A percentile compares a stretch with the other conserved stretches of the same genome.
Conservation (phyloP, 2,329 filamentous ascomycete genomes). For the Zelopaecilomyces penicillatus region DNA sequence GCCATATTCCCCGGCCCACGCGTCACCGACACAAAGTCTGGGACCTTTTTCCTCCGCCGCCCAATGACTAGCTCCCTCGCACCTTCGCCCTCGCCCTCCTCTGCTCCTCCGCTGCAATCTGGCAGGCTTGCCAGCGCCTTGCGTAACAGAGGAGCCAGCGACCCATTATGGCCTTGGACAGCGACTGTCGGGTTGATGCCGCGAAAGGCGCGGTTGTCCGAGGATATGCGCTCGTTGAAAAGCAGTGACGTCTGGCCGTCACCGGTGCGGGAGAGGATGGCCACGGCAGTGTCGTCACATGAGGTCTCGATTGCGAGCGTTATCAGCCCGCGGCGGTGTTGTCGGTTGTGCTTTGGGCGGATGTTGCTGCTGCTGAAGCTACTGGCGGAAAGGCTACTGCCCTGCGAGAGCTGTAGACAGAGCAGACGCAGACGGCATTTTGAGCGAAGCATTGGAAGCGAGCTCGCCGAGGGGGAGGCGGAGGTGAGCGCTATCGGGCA, state of each 20-base stretch:
- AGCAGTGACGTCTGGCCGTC: conserved; percentile 48
- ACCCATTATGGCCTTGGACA: conserved; percentile 64
- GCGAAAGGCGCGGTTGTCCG: conserved; percentile 63
- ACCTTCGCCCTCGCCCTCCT: conserved; percentile 11
- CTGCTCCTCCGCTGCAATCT: conserved; percentile 7
- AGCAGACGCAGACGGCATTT: too few relatives aligned
- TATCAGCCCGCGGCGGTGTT: conserved; percentile 28
- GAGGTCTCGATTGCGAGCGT: conserved; percentile 74
- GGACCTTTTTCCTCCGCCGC: conserved; percentile 32
- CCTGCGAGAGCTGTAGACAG: too few relatives aligned
- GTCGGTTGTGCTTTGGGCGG: background rate
- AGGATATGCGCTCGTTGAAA: conserved; percentile 75
- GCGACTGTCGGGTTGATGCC: conserved; percentile 77
- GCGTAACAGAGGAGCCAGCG: conserved; percentile 59
- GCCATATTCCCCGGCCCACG: conserved; percentile 82
- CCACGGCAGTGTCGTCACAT: conserved; percentile 90
- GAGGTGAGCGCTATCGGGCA: too few relatives aligned
- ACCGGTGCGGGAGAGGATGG: conserved; percentile 59
- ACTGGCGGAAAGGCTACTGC: too few relatives aligned
- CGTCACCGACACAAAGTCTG: conserved; percentile 83
- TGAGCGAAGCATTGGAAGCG: too few relatives aligned
- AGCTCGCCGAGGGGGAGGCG: too few relatives aligned
- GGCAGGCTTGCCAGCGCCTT: conserved; percentile 52
- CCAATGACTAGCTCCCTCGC: background rate
- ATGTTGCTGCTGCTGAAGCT: too few relatives aligned